Base-by-base conservation (phyloP, 139 green algal species). In the Tetratostichococcus sp. region DNA sequence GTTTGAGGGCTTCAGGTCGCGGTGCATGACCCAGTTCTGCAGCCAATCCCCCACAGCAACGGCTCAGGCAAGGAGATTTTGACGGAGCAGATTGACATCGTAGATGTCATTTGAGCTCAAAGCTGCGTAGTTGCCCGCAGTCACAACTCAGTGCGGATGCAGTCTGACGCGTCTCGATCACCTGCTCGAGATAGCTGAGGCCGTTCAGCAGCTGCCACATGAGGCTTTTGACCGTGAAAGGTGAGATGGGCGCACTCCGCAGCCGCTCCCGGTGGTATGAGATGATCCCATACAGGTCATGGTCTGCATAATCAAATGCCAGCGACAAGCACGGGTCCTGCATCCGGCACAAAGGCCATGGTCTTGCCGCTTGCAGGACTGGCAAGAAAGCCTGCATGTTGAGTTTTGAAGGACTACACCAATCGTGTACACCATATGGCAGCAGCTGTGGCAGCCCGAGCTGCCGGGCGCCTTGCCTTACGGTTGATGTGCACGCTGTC, bases 251-350 rank as follows among this genome's bases (percentile, higher is more conserved):
- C 23, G 34, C 50, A 16, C 69, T 62, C 23, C 35, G 30, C 71
- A 82, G 77, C 26, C 68, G 65, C 50, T 83, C 83, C 30, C 81
- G 76, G 75, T 93, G 87, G 82, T 86, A 87, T 66, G 83, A 76
- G 73, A 95, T 89, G 78, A 95, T 89, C 65, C 93, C 87, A 75
- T 93, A 92, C 79, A 95, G 69, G 76, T 95, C 90, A 70, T 90
- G 86, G 32, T 93, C 87, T 17, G 88, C 89, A 30, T 92, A 92
- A n/a, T 92, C 87, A 78, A 93, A 95, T 0, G 86, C 89, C 39
- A 95, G 85, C 70, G 79, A 90, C 35, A 95, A 73, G 39, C 70
- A 81, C 21, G 84, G 75, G 67, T 92, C 86, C 28, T 79, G 35
- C 67, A 25, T 62, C 11, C 32, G 57, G 65, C 68, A 59, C 50